Evolutionary conservation across 2,329 filamentous ascomycete genomes (phyloP), one percentile per base, ranked within the genome.

Genomic region (Lasiodiplodia hormozganensis): DNA sequence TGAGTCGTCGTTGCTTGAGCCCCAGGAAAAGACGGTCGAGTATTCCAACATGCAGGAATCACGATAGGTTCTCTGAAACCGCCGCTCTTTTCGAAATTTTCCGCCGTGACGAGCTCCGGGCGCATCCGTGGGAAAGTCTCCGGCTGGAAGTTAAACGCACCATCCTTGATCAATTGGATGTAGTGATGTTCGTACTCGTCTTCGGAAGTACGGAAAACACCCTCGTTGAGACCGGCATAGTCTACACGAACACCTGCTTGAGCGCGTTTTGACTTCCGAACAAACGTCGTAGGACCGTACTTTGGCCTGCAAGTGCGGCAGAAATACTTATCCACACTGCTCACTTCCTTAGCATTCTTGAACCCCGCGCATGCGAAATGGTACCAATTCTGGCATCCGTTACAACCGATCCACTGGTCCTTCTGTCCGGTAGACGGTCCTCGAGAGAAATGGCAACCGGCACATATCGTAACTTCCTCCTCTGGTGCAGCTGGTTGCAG

Each of bases 311-410:
- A 91, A 65, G 79, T 77, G 64, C 80, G 80, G 76, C 89, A 91
- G 74, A 89, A 89, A 74, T 87, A 91, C 75, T 90, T 91, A 80
- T 91, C 89, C 54, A 91, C 87, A 65, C 87, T 87, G 68, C 87
- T 85, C 40, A 90, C 86, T 74, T 90, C 88, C 31, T 86, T 83
- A 71, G 88, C 87, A 72, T 84, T 89, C 75, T 86, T 87, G 77
- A 91, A 89, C 3, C 88, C 88, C 62, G 88, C 88, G 75, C 89
- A 91, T 65, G 87, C 85, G 69, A 88, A 88, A 78, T 91, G 89
- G 74, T 88, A 90, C 89, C 89, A 91, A 68, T 83, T 83, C 74
- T 90, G 89, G 78, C 89, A 91, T 31, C 87, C 88, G 76, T 91
- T 88, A 74, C 89, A 91, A 52, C 85, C 86, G 70, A 91, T 89